Percentiles rank a stretch among this genome's conserved stretches.
These are phyloP conservation scores for Zymoseptoria crescenta DNA, from an alignment of 2,329 filamentous ascomycete genomes.

Conservation along the genomic window DNA sequence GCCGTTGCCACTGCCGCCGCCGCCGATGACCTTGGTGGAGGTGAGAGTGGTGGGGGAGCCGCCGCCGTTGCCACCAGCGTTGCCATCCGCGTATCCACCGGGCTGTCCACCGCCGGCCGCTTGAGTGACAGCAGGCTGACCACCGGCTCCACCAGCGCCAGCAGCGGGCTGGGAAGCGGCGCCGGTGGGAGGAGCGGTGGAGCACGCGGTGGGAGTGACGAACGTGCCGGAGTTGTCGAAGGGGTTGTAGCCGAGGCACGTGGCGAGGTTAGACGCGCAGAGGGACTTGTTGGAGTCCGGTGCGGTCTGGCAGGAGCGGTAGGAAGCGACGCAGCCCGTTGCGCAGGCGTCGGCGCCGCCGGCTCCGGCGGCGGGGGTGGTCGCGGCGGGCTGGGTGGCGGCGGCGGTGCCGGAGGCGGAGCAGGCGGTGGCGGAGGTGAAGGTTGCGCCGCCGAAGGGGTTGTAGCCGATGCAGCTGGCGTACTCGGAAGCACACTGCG, in stretches of 20 bases:
- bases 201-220: not conserved
- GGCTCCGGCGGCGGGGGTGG: too few species aligned
- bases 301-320: not conserved
- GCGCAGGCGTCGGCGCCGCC: not conserved
- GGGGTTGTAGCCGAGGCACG: not conserved
- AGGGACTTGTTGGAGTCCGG: not conserved
- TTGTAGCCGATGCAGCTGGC: slow-evolving; percentile 12
- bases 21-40: not conserved
- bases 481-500: slow-evolving; percentile 9
- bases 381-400: too few species aligned
- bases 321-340: not conserved
- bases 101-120: too few species aligned
- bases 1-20: too few species aligned
- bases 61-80: too few species aligned
- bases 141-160: not conserved
- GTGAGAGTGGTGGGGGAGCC: not conserved
- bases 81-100: too few species aligned
- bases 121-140: not conserved
- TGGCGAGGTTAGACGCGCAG: not conserved
- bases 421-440: not conserved
- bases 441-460: slow-evolving; percentile 3
- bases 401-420: not conserved
- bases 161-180: not conserved
- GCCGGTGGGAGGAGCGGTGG: not conserved
- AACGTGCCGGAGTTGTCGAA: not conserved